Percentiles rank a stretch among this genome's conserved stretches.
Evolutionary conservation across 495 filamentous ascomycete species (phyloP).

Genomic region (Aspergillus diversus): DNA sequence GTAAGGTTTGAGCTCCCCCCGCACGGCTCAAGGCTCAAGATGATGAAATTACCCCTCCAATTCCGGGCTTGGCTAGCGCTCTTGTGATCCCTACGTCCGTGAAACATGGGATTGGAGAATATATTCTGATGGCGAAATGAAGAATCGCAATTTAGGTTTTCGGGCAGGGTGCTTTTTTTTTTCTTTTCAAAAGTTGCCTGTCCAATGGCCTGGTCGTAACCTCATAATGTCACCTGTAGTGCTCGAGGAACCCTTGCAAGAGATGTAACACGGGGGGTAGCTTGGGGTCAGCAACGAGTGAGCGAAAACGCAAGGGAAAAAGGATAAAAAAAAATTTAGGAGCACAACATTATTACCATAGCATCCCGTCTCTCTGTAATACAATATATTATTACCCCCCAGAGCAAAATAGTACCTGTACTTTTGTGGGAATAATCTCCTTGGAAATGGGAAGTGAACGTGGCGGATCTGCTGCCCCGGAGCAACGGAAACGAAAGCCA

Average conservation of each 20-base stretch:
- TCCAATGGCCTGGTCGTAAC: neutral
- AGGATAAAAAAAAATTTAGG: no score
- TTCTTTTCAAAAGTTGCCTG: neutral
- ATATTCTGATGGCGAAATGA: neutral
- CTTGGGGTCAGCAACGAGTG: no score
- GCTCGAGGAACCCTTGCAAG: no score
- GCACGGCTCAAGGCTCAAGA: neutral
- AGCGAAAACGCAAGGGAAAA: no score
- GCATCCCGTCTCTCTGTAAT: no score
- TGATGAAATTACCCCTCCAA: slow-evolving; percentile 4
- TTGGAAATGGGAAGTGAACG: slow-evolving; percentile 7
- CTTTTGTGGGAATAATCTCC: no score
- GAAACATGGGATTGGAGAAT: neutral
- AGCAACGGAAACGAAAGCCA: slow-evolving; percentile 45
- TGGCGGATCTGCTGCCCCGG: slow-evolving; percentile 42
- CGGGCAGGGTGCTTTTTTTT: neutral
- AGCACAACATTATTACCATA: no score
- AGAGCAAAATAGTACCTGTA: no score
- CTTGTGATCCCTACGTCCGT: neutral
- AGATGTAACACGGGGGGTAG: no score
- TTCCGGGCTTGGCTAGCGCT: neutral
- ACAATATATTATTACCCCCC: neutral
- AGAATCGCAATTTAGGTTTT: neutral
- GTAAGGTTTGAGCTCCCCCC: slow-evolving; percentile 5
- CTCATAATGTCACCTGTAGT: no score